A percentile compares a stretch with the other conserved stretches of the same genome.
These are phyloP conservation scores for Trichosporon faecale DNA, from an alignment of 1,284 basidiomycete genomes.

Conservation along the genomic window DNA sequence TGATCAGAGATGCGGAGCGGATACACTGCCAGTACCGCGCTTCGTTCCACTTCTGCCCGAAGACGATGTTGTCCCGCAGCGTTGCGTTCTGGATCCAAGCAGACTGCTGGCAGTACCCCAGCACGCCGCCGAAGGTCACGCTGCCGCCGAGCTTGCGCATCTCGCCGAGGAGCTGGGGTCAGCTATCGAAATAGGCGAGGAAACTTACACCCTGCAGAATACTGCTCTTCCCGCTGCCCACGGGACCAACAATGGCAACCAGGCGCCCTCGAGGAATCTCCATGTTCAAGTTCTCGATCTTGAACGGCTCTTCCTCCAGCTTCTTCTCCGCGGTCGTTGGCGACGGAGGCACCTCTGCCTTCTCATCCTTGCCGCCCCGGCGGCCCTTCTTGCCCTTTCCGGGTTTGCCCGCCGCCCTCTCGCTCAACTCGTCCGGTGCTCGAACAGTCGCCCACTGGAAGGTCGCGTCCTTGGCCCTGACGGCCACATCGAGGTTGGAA, in stretches of 20 bases:
- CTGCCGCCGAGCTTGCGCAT: conserved; percentile 62
- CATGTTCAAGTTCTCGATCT: conserved; percentile 59
- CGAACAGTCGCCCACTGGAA: conserved; percentile 60
- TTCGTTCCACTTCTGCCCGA: conserved; percentile 67
- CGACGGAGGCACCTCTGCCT: background rate
- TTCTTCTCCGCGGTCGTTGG: background rate
- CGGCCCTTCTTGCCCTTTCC: background rate
- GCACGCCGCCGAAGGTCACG: conserved; percentile 64
- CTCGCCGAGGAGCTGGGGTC: conserved; percentile 59
- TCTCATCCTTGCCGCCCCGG: background rate
- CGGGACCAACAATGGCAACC: conserved; percentile 64
- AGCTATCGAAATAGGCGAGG: background rate
- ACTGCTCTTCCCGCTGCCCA: conserved; percentile 61
- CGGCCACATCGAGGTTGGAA: conserved; percentile 55
- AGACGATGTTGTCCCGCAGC: conserved; percentile 59
- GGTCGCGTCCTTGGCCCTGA: conserved; percentile 59
- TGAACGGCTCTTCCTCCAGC: conserved; percentile 52
- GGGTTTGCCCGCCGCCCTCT: background rate
- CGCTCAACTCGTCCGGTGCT: conserved; percentile 9
- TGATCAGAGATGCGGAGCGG: conserved; percentile 61
- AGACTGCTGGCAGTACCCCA: conserved; percentile 71
- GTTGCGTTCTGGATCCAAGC: conserved; percentile 87
- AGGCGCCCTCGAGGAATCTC: conserved; percentile 61
- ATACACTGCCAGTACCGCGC: conserved; percentile 66
- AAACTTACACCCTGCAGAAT: conserved; percentile 61